Percentiles rank a stretch among this genome's conserved stretches.
phyloP scores from a whole-genome alignment of 306 rosid genomes.

The Senna siamea region DNA sequence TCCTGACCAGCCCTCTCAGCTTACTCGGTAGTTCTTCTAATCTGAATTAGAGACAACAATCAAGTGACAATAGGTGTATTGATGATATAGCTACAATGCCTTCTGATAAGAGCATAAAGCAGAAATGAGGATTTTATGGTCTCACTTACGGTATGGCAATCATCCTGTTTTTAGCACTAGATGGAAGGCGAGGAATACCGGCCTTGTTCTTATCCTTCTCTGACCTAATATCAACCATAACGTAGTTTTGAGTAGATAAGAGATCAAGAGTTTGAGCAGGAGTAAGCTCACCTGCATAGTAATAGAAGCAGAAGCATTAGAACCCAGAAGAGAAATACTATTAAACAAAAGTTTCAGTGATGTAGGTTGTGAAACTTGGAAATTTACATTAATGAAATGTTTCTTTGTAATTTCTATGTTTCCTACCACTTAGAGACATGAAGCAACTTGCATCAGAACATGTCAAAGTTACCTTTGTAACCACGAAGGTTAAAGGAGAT shows the following conservation, averaged over 20 bases:
- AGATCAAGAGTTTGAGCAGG: conserved; percentile 94
- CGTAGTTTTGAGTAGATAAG: conserved; percentile 60
- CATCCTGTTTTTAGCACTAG: conserved; percentile 72
- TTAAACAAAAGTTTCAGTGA: neutral
- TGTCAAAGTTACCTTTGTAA: conserved; percentile 66
- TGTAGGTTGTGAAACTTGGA: conserved; percentile 23
- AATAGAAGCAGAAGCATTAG: conserved; percentile 33
- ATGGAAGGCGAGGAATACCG: conserved; percentile 93
- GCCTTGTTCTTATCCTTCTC: conserved; percentile 92
- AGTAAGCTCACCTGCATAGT: conserved; percentile 70
- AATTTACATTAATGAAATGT: conserved; percentile 7
- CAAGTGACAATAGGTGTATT: neutral
- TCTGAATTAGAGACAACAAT: conserved; percentile 49
- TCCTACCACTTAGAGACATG: conserved; percentile 4
- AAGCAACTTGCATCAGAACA: conserved; percentile 32
- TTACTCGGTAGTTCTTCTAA: conserved; percentile 89
- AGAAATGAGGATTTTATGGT: neutral
- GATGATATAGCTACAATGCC: neutral
- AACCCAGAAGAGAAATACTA: neutral
- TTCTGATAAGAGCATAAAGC: neutral
- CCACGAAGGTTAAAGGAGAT: conserved; percentile 80
- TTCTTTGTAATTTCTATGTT: neutral
- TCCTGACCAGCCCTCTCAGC: conserved; percentile 74
- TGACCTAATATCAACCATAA: conserved; percentile 75
- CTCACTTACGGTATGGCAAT: conserved; percentile 85